Evolutionary conservation across 805 yeast species (phyloP).

Genomic region (Jamesozyma hellenica): DNA sequence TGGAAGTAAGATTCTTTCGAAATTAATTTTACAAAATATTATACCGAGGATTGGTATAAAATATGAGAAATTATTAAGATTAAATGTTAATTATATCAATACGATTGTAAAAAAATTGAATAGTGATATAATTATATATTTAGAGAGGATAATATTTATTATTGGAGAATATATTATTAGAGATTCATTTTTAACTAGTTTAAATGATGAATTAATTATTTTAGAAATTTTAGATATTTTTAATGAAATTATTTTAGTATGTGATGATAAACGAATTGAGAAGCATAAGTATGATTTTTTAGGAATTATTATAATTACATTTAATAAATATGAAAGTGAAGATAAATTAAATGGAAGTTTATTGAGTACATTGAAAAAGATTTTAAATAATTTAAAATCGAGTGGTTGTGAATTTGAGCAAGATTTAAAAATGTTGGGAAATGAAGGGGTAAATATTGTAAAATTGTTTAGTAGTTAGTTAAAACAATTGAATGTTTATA

Average conservation of each 20-base stretch:
- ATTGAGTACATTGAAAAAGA: not conserved
- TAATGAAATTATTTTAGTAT: constrained; percentile 3
- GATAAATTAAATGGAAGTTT: constrained; percentile 10
- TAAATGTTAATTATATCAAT: constrained; percentile 5
- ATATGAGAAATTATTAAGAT: constrained; percentile 13
- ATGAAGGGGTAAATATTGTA: not conserved
- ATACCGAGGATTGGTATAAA: constrained; percentile 20
- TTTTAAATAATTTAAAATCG: not conserved
- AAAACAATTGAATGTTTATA: not conserved
- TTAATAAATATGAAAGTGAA: constrained; percentile 20
- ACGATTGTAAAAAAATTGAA: constrained; percentile 2
- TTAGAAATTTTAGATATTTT: constrained; percentile 4
- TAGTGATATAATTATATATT: constrained; percentile 7
- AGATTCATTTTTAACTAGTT: constrained; percentile 21
- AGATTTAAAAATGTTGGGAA: not conserved
- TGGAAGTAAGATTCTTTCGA: constrained; percentile 13
- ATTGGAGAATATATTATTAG: constrained; percentile 23
- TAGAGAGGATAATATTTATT: constrained; percentile 20
- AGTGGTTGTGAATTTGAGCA: constrained; percentile 1
- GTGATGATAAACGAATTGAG: constrained; percentile 15
- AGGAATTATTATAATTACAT: constrained; percentile 13
- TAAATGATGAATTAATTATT: constrained; percentile 10
- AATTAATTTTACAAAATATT: constrained; percentile 18
- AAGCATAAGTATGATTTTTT: constrained; percentile 21
- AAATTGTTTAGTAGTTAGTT: not conserved